Percentiles rank a stretch among this genome's conserved stretches.
Conservation (phyloP, 805 yeast species). For the Starmerella vaccinii region DNA sequence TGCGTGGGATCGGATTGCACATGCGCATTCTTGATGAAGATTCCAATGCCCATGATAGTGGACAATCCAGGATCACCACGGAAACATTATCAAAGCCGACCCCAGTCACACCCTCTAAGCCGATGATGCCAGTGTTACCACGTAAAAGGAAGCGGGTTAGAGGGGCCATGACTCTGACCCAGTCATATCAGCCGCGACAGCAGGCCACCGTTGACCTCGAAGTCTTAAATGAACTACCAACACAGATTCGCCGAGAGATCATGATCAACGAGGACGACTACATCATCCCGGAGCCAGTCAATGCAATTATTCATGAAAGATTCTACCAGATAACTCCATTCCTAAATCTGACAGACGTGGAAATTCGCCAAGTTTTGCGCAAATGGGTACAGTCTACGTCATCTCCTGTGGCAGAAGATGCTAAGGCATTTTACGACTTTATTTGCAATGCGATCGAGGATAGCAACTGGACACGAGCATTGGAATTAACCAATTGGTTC, state of each 20-base stretch:
- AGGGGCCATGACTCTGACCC: slow-evolving; percentile 20
- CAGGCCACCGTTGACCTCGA: slow-evolving; percentile 44
- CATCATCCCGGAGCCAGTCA: background rate
- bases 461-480: slow-evolving; percentile 11
- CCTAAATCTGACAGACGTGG: slow-evolving; percentile 3
- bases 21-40: slow-evolving; percentile 2
- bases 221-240: slow-evolving; percentile 56
- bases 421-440: slow-evolving; percentile 9
- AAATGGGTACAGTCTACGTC: slow-evolving; percentile 11
- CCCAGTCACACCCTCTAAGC: slow-evolving; percentile 1
- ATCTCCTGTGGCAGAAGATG: slow-evolving; percentile 14
- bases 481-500: slow-evolving; percentile 10
- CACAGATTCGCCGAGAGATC: slow-evolving; percentile 54
- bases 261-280: slow-evolving; percentile 20
- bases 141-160: slow-evolving; percentile 17
- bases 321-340: slow-evolving; percentile 2
- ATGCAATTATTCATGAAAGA: background rate
- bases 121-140: slow-evolving; percentile 14
- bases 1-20: slow-evolving; percentile 71
- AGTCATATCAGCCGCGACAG: slow-evolving; percentile 22
- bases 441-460: slow-evolving; percentile 5
- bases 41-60: background rate
- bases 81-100: background rate
- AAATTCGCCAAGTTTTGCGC: background rate
- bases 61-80: background rate